Base-by-base conservation (phyloP, 2,329 filamentous ascomycete genomes). In the Bipolaris cookei region DNA sequence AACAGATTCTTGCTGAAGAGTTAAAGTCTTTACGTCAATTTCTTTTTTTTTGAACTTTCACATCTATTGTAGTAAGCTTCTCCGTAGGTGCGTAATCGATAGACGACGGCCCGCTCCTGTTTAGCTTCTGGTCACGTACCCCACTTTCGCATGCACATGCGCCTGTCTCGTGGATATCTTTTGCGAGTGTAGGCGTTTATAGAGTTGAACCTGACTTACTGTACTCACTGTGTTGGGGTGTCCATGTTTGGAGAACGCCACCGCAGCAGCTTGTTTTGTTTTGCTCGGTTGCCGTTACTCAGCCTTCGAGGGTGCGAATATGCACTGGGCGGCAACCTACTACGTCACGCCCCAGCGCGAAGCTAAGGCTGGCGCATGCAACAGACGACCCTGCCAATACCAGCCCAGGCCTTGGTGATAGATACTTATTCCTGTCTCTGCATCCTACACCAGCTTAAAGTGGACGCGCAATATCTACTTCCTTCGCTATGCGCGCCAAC, bases 401-500 rank as follows among this genome's bases (percentile, higher is more conserved):
- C 59, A 49, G 47, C 46, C 58, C 43, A 42, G 37, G 47, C 37
- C 58, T 47, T 42, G 51, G 51, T 55, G 59, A 50, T 54, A 53
- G 45, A 57, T 51, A 52, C 53, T 25, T 43, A 41, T 54, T 51
- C 43, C 14, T 41, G 42, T 39, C 82, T 82, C 76, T 78, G 80
- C 71, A 78, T 79, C 75, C 85, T 28, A 52, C 51, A 48, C 13
- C 53, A 48, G 51, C 57, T 45, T 57, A 46, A 25, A 44, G 38
- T 49, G 45, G 34, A 44, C 49, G 56, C 53, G 30, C 58, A 18
- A 23, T 32, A 41, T 43, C 47, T 37, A 58, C 54, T 49, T 56
- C 51, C 37, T 57, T 44, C 38, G 61, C 56, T 34, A 84, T 84
- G 79, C 81, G 82, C 72, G 80, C 81, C 76, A 87, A 87, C 73